These are phyloP conservation scores for Cladophialophora chaetospira DNA, from an alignment of 2,329 filamentous ascomycete genomes.

Conservation along the genomic window DNA sequence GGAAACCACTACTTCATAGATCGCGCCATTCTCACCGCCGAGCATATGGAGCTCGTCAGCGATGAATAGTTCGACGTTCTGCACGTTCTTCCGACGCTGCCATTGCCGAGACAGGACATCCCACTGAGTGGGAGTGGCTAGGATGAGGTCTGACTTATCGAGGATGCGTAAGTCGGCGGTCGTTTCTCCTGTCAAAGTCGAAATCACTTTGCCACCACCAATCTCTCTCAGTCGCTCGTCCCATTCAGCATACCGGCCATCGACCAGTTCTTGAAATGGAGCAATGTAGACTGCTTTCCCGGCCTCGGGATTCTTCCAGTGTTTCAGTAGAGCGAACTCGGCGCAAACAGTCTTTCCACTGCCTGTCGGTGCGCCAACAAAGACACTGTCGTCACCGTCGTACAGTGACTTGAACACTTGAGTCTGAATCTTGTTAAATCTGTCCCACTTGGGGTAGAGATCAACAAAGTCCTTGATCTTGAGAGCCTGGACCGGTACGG, in stretches of 20 bases:
- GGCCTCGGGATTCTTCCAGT: conserved; percentile 73
- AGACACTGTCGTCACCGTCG: conserved; percentile 87
- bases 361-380: conserved; percentile 87
- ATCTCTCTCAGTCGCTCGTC: conserved; percentile 71
- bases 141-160: conserved; percentile 81
- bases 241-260: conserved; percentile 82
- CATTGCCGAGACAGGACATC: conserved; percentile 93
- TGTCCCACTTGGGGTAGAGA: conserved; percentile 79
- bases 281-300: conserved; percentile 91
- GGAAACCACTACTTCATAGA: conserved; percentile 96
- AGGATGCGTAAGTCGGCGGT: conserved; percentile 86
- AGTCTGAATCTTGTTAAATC: conserved; percentile 97
- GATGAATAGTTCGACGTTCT: conserved; percentile 86
- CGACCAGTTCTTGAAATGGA: conserved; percentile 90
- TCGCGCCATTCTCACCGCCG: conserved; percentile 79
- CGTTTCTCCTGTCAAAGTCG: conserved; percentile 92
- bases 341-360: conserved; percentile 97
- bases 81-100: conserved; percentile 94
- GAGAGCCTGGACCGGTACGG: conserved; percentile 81
- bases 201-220: conserved; percentile 81
- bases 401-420: conserved; percentile 95
- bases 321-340: conserved; percentile 85
- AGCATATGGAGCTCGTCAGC: conserved; percentile 94
- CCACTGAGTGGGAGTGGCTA: conserved; percentile 94
- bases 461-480: conserved; percentile 81